A percentile compares a stretch with the other conserved stretches of the same genome.
These are phyloP conservation scores for Scenedesmus sp. DNA, from an alignment of 163 green algal species.

Conservation along the genomic window DNA sequence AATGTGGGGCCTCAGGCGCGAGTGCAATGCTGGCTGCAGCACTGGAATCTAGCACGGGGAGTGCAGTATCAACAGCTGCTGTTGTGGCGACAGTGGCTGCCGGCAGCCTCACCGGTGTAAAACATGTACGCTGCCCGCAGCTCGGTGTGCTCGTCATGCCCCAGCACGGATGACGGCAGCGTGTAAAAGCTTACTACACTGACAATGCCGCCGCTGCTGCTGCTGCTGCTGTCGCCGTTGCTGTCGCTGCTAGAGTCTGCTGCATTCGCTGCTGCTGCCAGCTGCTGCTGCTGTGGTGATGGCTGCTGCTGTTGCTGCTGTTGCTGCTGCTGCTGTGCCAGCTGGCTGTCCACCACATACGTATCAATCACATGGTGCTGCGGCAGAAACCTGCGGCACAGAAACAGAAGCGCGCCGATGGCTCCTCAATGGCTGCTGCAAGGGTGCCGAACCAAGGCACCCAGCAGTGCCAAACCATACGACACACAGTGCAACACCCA, in stretches of 20 bases:
- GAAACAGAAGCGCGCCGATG: neutral
- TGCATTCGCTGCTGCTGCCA: neutral
- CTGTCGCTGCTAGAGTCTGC: neutral
- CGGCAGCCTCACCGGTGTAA: constrained; percentile 83
- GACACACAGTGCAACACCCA: too few species aligned
- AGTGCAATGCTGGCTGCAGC: too few species aligned
- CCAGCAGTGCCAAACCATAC: too few species aligned
- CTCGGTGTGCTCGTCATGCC: constrained; percentile 87
- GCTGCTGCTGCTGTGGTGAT: neutral
- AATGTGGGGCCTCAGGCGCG: too few species aligned
- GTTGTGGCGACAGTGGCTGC: too few species aligned
- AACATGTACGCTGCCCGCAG: constrained; percentile 96
- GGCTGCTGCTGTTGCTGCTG: too few species aligned
- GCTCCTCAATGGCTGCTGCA: neutral
- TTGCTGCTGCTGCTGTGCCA: constrained; percentile 3
- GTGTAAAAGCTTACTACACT: constrained; percentile 97
- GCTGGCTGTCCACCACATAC: constrained; percentile 85
- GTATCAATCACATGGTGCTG: constrained; percentile 82
- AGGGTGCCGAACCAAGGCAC: too few species aligned
- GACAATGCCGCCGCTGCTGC: constrained; percentile 73
- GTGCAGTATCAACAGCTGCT: neutral
- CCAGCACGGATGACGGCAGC: constrained; percentile 93
- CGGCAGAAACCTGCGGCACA: constrained; percentile 63
- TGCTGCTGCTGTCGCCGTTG: constrained; percentile 36
- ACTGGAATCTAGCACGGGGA: too few species aligned